A percentile compares a stretch with the other conserved stretches of the same genome.
phyloP scores from a whole-genome alignment of 345 rosid genomes.

The Ailanthus altissimus region DNA sequence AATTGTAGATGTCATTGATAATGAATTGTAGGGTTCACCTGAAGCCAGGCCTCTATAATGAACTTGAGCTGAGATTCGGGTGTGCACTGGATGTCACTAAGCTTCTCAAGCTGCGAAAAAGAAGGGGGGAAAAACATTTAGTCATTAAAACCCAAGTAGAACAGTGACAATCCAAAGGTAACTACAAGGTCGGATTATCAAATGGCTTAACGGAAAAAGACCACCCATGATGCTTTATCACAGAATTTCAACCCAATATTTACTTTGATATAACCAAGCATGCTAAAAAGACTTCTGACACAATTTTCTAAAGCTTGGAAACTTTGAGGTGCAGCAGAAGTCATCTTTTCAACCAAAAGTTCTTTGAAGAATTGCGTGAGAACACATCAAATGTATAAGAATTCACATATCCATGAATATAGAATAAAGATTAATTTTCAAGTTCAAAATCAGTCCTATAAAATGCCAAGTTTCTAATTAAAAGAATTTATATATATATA shows the following conservation, averaged over 20 bases:
- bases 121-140: neutral
- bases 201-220: neutral
- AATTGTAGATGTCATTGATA: neutral
- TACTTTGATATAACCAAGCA: neutral
- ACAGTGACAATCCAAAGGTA: neutral
- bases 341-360: neutral
- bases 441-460: neutral
- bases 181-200: neutral
- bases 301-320: neutral
- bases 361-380: neutral
- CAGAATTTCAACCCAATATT: neutral
- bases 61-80: slow-evolving; percentile 97
- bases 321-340: neutral
- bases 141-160: neutral
- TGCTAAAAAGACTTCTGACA: neutral
- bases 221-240: neutral
- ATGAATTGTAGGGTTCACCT: slow-evolving; percentile 50
- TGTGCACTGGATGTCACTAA: slow-evolving; percentile 77
- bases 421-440: neutral
- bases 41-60: slow-evolving; percentile 96
- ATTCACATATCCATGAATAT: neutral
- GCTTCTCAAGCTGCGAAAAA: slow-evolving; percentile 75
- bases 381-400: neutral
- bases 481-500: too few species aligned
- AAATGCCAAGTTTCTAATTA: neutral